Percentiles rank a stretch among this genome's conserved stretches.
phyloP scores from a whole-genome alignment of 306 rosid genomes.

The Carpinus fangiana region DNA sequence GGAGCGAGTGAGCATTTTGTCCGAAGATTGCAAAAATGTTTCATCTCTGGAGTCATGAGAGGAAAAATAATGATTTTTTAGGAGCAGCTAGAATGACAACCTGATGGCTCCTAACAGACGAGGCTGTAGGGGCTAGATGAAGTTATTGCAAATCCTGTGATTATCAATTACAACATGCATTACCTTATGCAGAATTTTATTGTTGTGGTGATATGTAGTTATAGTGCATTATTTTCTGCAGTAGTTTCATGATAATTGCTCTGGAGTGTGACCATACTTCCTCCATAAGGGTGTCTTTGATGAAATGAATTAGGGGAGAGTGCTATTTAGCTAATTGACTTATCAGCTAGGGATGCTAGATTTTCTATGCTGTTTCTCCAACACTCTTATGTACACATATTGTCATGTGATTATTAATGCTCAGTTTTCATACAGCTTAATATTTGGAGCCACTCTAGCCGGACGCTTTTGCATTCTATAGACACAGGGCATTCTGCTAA shows the following conservation, averaged over 20 bases:
- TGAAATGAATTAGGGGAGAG: background rate
- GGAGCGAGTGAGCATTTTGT: background rate
- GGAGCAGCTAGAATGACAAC: background rate
- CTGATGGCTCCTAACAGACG: background rate
- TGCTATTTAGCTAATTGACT: background rate
- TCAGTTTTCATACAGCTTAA: slow-evolving; percentile 65
- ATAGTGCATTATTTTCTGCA: background rate
- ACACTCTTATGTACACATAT: slow-evolving; percentile 1
- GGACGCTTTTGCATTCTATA: slow-evolving; percentile 73
- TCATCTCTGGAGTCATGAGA: background rate
- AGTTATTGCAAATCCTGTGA: background rate
- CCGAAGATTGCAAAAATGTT: background rate
- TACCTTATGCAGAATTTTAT: no score
- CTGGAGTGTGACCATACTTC: background rate
- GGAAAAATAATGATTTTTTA: background rate
- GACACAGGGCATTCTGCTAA: slow-evolving; percentile 92
- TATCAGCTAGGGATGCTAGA: background rate
- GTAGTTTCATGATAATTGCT: background rate
- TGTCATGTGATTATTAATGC: slow-evolving; percentile 26
- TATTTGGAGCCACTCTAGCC: slow-evolving; percentile 76
- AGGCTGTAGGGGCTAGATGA: no score
- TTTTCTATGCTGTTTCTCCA: slow-evolving; percentile 7
- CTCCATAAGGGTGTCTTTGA: background rate
- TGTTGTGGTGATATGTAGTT: background rate
- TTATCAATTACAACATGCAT: background rate